Evolutionary conservation across 306 rosid species (phyloP), one percentile per base, ranked within the genome.

Genomic region (Cucumis melo): DNA sequence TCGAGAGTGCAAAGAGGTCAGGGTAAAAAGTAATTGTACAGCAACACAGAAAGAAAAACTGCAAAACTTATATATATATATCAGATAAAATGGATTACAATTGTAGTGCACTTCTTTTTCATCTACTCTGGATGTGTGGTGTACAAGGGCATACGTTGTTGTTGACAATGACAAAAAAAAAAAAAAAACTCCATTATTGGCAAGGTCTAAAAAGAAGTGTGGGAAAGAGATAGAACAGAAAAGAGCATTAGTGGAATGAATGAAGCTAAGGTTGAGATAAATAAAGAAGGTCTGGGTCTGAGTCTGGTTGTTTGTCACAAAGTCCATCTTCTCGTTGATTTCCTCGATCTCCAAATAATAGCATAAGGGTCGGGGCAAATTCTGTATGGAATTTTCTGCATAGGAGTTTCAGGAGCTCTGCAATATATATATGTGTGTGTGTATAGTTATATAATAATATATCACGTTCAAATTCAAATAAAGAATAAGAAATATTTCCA

Each of bases 341-440:
- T 93, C 80, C 92, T 88, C 75, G 91, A 82, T 83, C 89, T 88
- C 98, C 98, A 91, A 38, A 91, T 86, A 82, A 93, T 93, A 21
- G 97, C 97, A 50, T 88, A 86, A 5, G 97, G 97, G 79, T 79
- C 70, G 42, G 98, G 98, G 76, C 97, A 93, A 42, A 93, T 87
- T 78, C 87, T 70, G 79, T 93, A 93, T 16, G 94, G 97, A 64
- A 91, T 84, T 82, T 89, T 93, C 66, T 81, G 90, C 44, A 84
- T 80, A 63, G 89, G 83, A 55, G 65, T 74, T 62, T 58, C 81
- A 16, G 90, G 87, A 21, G 87, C 85, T 64, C 98, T 93, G 96
- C 88, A 85, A 50, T 15, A 51, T 3, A 15, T 15, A 5, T 51
- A 8, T 79, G 75, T 17, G 1, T 5, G 5, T 27, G 2, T 27